Percentiles rank a stretch among this genome's conserved stretches.
phyloP scores from a whole-genome alignment of 108 stramenopile genomes.

The Cyclotella atomus region DNA sequence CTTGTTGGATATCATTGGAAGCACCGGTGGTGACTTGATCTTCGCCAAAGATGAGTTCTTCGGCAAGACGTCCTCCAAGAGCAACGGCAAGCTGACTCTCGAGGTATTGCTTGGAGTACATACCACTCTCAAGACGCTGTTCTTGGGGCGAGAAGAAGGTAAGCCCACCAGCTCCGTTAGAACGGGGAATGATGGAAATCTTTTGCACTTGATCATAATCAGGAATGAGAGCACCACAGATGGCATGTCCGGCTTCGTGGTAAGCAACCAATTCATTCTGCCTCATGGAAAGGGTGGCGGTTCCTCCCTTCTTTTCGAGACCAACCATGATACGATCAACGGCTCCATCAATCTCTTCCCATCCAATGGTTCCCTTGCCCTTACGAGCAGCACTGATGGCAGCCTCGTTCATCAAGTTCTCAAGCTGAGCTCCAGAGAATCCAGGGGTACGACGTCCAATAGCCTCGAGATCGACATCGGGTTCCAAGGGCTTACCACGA shows the following conservation, averaged over 20 bases:
- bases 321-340: conserved; percentile 98
- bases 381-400: conserved; percentile 91
- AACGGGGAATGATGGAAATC: conserved; percentile 95
- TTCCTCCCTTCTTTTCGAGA: conserved; percentile 93
- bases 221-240: conserved; percentile 89
- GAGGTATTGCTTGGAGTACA: conserved; percentile 81
- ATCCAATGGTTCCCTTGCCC: conserved; percentile 82
- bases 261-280: conserved; percentile 91
- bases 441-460: conserved; percentile 96
- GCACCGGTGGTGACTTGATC: conserved; percentile 95
- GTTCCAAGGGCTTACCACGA: conserved; percentile 90
- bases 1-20: conserved; percentile 95
- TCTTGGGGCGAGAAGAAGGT: conserved; percentile 94
- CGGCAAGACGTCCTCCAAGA: conserved; percentile 94
- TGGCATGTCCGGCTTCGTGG: conserved; percentile 97
- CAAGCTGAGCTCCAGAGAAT: conserved; percentile 95
- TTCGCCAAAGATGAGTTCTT: conserved; percentile 93
- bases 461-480: conserved; percentile 92
- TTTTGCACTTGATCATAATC: conserved; percentile 98
- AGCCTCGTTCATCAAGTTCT: conserved; percentile 97
- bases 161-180: conserved; percentile 91
- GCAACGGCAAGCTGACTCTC: conserved; percentile 92
- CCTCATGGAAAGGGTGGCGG: conserved; percentile 66
- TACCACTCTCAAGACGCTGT: conserved; percentile 70
- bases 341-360: conserved; percentile 95